These are phyloP conservation scores for Delitschia confertaspora DNA, from an alignment of 495 filamentous ascomycete species.

Conservation along the genomic window DNA sequence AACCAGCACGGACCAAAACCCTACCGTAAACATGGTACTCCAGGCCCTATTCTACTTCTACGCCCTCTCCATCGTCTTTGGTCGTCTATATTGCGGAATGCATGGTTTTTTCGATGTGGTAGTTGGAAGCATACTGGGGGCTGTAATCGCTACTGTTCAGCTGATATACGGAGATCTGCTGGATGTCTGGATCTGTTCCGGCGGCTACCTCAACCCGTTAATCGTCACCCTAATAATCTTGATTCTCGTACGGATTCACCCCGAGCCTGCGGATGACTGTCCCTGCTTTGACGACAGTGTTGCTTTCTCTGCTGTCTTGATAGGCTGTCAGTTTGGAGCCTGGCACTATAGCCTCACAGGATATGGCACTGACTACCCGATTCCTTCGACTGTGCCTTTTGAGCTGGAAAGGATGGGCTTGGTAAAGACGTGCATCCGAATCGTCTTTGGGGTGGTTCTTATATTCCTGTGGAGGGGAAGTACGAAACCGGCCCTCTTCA, in stretches of 20 bases:
- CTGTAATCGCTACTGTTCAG: constrained; percentile 57
- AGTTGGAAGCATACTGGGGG: constrained; percentile 66
- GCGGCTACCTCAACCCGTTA: constrained; percentile 48
- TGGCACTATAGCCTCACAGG: constrained; percentile 64
- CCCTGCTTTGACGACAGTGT: constrained; percentile 97
- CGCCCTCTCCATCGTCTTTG: constrained; percentile 78
- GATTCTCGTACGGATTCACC: constrained; percentile 76
- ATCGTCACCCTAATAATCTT: constrained; percentile 56
- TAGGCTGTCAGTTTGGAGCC: constrained; percentile 67
- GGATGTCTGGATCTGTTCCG: constrained; percentile 55
- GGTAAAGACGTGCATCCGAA: constrained; percentile 49
- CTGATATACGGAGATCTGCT: constrained; percentile 58
- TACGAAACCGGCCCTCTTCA: constrained; percentile 74
- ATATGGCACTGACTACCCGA: constrained; percentile 46
- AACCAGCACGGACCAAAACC: constrained; percentile 43
- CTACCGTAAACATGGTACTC: constrained; percentile 43
- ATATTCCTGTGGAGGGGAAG: constrained; percentile 84
- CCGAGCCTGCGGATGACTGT: constrained; percentile 92
- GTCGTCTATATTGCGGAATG: constrained; percentile 95
- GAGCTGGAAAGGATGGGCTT: constrained; percentile 53
- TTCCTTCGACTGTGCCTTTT: constrained; percentile 57
- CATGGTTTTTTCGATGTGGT: constrained; percentile 91
- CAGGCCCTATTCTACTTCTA: constrained; percentile 69
- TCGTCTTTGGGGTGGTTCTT: constrained; percentile 68
- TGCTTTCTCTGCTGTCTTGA: constrained; percentile 78